These are phyloP conservation scores for Phytophthora citrophthora DNA, from an alignment of 352 stramenopile species.

Conservation along the genomic window DNA sequence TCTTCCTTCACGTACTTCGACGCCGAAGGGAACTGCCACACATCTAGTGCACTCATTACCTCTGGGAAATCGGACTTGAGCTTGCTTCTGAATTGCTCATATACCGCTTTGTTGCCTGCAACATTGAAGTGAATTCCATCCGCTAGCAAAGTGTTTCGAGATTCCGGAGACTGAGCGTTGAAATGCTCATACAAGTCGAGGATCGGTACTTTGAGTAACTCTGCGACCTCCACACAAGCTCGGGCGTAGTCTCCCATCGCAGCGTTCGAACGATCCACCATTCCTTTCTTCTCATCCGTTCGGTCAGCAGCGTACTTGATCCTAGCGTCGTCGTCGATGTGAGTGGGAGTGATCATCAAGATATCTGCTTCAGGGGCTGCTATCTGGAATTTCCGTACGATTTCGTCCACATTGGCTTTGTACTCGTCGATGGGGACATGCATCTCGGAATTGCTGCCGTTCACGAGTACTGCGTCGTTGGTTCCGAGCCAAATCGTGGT, in stretches of 20 bases:
- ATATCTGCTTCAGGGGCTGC: slow-evolving; percentile 29
- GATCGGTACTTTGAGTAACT: slow-evolving; percentile 20
- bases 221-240: slow-evolving; percentile 39
- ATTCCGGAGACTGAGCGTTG: slow-evolving; percentile 29
- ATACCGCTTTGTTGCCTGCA: slow-evolving; percentile 44
- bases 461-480: slow-evolving; percentile 50
- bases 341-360: slow-evolving; percentile 47
- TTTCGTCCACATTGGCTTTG: slow-evolving; percentile 36
- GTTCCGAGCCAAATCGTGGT: slow-evolving; percentile 60
- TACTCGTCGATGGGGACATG: slow-evolving; percentile 54
- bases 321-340: slow-evolving; percentile 36
- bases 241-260: slow-evolving; percentile 4
- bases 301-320: slow-evolving; percentile 13
- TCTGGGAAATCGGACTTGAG: slow-evolving; percentile 18
- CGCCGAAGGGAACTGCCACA: slow-evolving; percentile 32
- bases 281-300: slow-evolving; percentile 10
- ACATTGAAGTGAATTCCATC: slow-evolving; percentile 59
- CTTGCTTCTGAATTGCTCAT: slow-evolving; percentile 17
- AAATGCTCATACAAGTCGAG: slow-evolving; percentile 53
- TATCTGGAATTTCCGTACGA: slow-evolving; percentile 21
- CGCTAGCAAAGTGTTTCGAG: slow-evolving; percentile 37
- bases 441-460: slow-evolving; percentile 29
- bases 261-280: slow-evolving; percentile 17
- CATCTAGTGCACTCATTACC: slow-evolving; percentile 2
- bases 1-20: slow-evolving; percentile 41